phyloP scores from a whole-genome alignment of 2,329 filamentous ascomycete species.

The Parafenestella ontariensis region DNA sequence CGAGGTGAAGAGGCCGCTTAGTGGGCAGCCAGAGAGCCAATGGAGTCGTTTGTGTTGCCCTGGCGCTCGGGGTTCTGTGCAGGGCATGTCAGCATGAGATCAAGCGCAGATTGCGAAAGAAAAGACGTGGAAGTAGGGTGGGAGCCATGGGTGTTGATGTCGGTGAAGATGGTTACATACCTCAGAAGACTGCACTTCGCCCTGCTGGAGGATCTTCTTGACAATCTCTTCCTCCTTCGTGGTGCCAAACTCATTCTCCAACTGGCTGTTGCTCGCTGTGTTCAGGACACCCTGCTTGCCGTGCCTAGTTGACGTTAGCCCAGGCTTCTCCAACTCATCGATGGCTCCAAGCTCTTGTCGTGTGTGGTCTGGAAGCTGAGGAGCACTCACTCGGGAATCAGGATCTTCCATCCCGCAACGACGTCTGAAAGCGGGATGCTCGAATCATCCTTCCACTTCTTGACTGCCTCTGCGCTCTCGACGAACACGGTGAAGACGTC shows the following conservation, averaged over 20 bases:
- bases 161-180: constrained; percentile 21
- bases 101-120: neutral
- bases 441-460: constrained; percentile 84
- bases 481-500: constrained; percentile 75
- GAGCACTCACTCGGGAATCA: constrained; percentile 78
- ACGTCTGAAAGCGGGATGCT: constrained; percentile 83
- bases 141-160: neutral
- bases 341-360: neutral
- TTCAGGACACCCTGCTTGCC: constrained; percentile 83
- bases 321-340: neutral
- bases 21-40: constrained; percentile 45
- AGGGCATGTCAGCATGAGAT: constrained; percentile 11
- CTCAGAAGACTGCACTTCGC: constrained; percentile 54
- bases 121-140: neutral
- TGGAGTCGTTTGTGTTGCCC: constrained; percentile 52
- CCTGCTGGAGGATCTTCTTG: constrained; percentile 79
- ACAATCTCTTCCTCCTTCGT: constrained; percentile 80
- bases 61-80: constrained; percentile 50
- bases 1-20: constrained; percentile 21
- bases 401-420: constrained; percentile 86
- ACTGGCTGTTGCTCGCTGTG: constrained; percentile 72
- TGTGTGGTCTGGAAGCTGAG: neutral
- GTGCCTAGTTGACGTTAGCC: constrained; percentile 64
- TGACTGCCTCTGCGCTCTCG: constrained; percentile 67
- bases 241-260: constrained; percentile 90